A percentile compares a stretch with the other conserved stretches of the same genome.
Conservation (phyloP, 257 asterid genomes). For the Solanum sparsipilum region DNA sequence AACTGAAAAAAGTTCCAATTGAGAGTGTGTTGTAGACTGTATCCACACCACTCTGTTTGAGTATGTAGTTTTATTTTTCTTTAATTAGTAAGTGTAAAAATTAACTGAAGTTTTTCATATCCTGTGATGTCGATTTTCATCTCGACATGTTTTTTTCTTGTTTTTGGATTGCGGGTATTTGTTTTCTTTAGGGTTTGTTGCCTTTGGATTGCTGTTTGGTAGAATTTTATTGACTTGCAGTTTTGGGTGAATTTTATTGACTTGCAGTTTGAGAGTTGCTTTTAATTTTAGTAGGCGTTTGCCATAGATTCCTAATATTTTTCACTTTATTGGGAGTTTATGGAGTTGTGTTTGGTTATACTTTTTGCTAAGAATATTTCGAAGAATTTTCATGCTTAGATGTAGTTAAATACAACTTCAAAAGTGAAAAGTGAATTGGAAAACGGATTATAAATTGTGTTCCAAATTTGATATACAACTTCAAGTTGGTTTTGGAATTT, state of each 20-base stretch:
- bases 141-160: neutral
- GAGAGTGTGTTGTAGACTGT: neutral
- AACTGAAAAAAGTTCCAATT: neutral
- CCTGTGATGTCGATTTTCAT: neutral
- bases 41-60: neutral
- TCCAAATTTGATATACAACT: neutral
- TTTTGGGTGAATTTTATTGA: neutral
- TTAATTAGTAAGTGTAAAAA: neutral
- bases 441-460: neutral
- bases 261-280: neutral
- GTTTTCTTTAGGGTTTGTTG: neutral
- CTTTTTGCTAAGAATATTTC: neutral
- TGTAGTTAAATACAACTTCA: neutral
- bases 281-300: neutral
- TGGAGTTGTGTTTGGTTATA: neutral
- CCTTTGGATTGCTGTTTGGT: neutral
- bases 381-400: neutral
- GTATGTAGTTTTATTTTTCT: neutral
- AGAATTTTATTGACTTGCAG: neutral
- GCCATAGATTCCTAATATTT: neutral
- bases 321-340: neutral
- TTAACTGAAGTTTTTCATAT: neutral
- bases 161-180: neutral
- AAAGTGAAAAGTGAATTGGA: neutral
- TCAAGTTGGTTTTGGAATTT: neutral